Evolutionary conservation across 768 basidiomycete genomes (phyloP).

Genomic region (Boletus sensibilis): DNA sequence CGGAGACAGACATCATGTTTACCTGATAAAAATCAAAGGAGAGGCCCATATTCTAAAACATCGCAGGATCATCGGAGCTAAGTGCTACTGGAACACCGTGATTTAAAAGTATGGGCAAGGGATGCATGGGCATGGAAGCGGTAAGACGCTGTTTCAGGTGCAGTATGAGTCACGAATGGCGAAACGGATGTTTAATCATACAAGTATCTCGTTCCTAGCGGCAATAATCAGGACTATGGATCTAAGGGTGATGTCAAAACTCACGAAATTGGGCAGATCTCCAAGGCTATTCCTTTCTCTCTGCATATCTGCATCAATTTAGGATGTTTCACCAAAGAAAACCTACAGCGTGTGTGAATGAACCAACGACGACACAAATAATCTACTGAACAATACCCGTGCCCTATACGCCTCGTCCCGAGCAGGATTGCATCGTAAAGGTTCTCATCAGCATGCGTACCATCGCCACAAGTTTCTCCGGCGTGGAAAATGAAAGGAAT

Average conservation of each 20-base stretch:
- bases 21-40: constrained; percentile 81
- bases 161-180: background rate
- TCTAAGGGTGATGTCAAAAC: constrained; percentile 25
- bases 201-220: constrained; percentile 70
- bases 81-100: constrained; percentile 71
- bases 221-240: background rate
- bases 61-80: constrained; percentile 72
- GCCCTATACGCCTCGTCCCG: constrained; percentile 78
- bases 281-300: constrained; percentile 61
- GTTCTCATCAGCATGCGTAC: constrained; percentile 65
- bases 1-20: background rate
- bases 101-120: constrained; percentile 68
- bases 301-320: constrained; percentile 66
- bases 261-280: constrained; percentile 81
- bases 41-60: constrained; percentile 77
- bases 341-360: constrained; percentile 38
- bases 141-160: constrained; percentile 54
- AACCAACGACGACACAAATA: background rate
- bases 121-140: constrained; percentile 79
- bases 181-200: constrained; percentile 28
- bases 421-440: constrained; percentile 77
- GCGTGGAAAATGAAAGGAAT: constrained; percentile 81
- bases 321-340: constrained; percentile 76
- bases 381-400: constrained; percentile 49
- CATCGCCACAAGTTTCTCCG: constrained; percentile 79